Evolutionary conservation across 768 basidiomycete genomes (phyloP), one percentile per base, ranked within the genome.

Genomic region (Gelatoporia subvermispora): DNA sequence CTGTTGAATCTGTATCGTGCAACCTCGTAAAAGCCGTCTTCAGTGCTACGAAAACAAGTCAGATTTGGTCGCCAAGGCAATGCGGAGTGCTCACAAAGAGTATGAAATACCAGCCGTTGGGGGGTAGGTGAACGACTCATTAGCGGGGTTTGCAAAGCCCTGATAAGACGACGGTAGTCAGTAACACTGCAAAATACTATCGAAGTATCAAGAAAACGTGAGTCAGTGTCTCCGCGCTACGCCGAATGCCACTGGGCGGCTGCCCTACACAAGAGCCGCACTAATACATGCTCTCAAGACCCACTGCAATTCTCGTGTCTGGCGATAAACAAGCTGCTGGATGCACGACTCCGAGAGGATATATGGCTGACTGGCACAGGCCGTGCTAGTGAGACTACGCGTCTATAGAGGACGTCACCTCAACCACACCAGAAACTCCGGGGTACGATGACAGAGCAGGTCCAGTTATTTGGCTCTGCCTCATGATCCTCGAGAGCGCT

Each of bases 1-100:
- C 83, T 72, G 35, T 71, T 76, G 71, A 94, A 94, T 45, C 93
- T 82, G 68, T 96, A 99, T 57, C 91, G 85, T 18, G 93, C 81
- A 64, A 91, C 76, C 66, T 99, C 96, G 55, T 87, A 99, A 71
- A 70, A 88, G 10, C 85, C 84, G 50, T 85, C 81, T 34, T 68
- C 63, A 45, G 88, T 77, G 70, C 89, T 92, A 31, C 28, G 13
- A 2, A 16, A n/a, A 38, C 9, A 21, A 10, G 35, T 34, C 35
- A 34, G 17, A 49, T 31, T 3, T 16, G 31, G 15, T 16, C 8
- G 10, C n/a, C 15, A 35, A n/a, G 23, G 28, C 13, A 9, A 22
- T 20, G n/a, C 8, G 11, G 4, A 20, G 2, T 20, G 75, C 92
- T 65, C 60, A 95, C 92, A 97, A 95, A 24, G 93, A 88, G 64